Percentiles rank a stretch among this genome's conserved stretches.
Conservation (phyloP, 2,329 filamentous ascomycete genomes). For the Calonectria pseudoturangicola region DNA sequence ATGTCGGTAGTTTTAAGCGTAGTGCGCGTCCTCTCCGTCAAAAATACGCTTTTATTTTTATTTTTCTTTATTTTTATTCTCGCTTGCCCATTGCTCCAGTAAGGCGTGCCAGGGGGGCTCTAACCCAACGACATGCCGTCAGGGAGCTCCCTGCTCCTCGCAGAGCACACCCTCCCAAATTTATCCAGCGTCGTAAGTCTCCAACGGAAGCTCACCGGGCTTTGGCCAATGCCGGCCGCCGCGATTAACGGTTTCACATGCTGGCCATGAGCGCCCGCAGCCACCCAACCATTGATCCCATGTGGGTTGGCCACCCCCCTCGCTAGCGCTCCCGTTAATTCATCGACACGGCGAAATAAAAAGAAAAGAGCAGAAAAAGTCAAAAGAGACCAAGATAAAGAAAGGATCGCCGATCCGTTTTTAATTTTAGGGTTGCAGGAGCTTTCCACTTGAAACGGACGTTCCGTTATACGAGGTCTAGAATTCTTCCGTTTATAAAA, state of each 20-base stretch:
- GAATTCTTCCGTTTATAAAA: not conserved
- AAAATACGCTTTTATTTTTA: slow-evolving; percentile 16
- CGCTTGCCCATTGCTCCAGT: not conserved
- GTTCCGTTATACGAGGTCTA: not conserved
- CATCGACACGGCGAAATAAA: not conserved
- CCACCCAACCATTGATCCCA: slow-evolving; percentile 41
- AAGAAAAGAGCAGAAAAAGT: not conserved
- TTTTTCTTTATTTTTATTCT: not conserved
- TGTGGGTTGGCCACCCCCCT: slow-evolving; percentile 28
- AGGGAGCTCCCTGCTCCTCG: not conserved
- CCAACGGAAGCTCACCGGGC: slow-evolving; percentile 27
- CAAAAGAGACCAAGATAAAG: slow-evolving; percentile 1
- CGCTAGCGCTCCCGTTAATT: slow-evolving; percentile 20
- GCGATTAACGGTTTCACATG: slow-evolving; percentile 46
- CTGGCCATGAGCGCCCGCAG: slow-evolving; percentile 49
- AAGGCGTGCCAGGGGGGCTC: slow-evolving; percentile 13
- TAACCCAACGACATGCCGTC: slow-evolving; percentile 15
- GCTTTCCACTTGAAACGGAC: slow-evolving; percentile 19
- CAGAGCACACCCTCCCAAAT: slow-evolving; percentile 21
- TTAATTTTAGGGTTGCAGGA: slow-evolving; percentile 27
- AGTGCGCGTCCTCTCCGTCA: not conserved
- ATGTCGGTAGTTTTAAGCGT: slow-evolving; percentile 3
- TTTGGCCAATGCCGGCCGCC: slow-evolving; percentile 44
- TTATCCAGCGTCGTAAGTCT: slow-evolving; percentile 22
- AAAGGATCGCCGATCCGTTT: slow-evolving; percentile 24